These are phyloP conservation scores for Syncephalis plumigaleata DNA, from an alignment of 371 early-diverging fungal species.

Conservation along the genomic window DNA sequence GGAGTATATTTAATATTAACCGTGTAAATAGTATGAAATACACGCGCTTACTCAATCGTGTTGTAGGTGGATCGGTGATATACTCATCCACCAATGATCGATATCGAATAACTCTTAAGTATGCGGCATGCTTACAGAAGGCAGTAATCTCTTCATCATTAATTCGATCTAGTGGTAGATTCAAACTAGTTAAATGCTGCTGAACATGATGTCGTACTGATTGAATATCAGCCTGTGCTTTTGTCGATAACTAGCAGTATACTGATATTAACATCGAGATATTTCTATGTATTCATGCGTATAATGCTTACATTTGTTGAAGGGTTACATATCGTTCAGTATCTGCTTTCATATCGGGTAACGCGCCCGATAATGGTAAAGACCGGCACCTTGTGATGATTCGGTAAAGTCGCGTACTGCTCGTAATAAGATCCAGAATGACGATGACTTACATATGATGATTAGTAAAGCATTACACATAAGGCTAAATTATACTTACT, in stretches of 20 bases:
- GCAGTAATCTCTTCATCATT: slow-evolving; percentile 45
- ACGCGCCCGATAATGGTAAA: slow-evolving; percentile 69
- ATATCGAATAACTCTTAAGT: slow-evolving; percentile 44
- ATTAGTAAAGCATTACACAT: not conserved
- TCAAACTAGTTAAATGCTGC: slow-evolving; percentile 22
- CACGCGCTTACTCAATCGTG: not conserved
- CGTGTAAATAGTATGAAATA: not conserved
- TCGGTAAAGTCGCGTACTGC: slow-evolving; percentile 65
- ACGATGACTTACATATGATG: no score
- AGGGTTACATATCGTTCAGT: slow-evolving; percentile 65
- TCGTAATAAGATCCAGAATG: slow-evolving; percentile 73
- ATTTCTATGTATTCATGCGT: no score
- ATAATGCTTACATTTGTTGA: slow-evolving; percentile 48
- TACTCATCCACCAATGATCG: slow-evolving; percentile 34
- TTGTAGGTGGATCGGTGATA: slow-evolving; percentile 4
- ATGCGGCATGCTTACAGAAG: slow-evolving; percentile 71
- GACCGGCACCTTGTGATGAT: slow-evolving; percentile 42
- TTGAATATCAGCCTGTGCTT: slow-evolving; percentile 52
- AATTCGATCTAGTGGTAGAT: slow-evolving; percentile 27
- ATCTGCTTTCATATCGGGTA: slow-evolving; percentile 95
- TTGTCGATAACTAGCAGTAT: slow-evolving; percentile 8
- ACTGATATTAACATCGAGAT: no score
- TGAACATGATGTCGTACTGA: slow-evolving; percentile 31
- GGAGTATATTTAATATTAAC: not conserved
- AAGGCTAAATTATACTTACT: slow-evolving; percentile 14